Evolutionary conservation across 2,329 filamentous ascomycete genomes (phyloP), one percentile per base, ranked within the genome.

Genomic region (Talaromyces islandicus): DNA sequence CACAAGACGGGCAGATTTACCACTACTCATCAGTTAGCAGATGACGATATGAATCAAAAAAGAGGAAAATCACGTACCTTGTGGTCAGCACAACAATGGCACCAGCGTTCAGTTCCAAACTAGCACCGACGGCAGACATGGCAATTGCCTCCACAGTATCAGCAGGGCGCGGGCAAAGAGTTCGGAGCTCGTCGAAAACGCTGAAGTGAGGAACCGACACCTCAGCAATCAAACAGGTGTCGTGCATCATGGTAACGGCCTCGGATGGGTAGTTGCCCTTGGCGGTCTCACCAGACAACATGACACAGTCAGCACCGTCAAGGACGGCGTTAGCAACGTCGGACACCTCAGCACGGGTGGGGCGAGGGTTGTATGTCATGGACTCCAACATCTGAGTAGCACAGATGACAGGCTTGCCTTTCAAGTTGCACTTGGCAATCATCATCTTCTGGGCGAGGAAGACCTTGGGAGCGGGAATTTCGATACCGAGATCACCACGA

Each of bases 401-500:
- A 80, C 93, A 97, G 77, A 99, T 97, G 77, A 93, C 92, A 68
- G 94, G 94, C 86, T 99, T 99, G 79, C 94, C 94, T 69, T 92
- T 92, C 74, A 97, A 88, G 84, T 99, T 99, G 87, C 94, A 99
- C 88, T 97, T 97, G 80, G 94, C 92, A 79, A 99, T 99, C 86
- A 99, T 92, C 91, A 99, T 99, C 89, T 99, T 99, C 85, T 99
- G 94, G 60, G 94, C 94, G 69, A 96, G 91, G 80, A 99, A 99
- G 67, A 99, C 94, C 84, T 99, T 94, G 66, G 93, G 91, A 63
- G 94, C 93, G 55, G 94, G 93, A 70, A 99, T 99, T 82, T 99
- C 94, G 71, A 99, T 99, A 83, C 94, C 94, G 66, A 96, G 82
- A 75, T 97, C 94, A 82, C 94, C 94, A 86, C 94, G 93, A 72